Evolutionary conservation across 2,329 filamentous ascomycete species (phyloP), one percentile per base, ranked within the genome.

Genomic region (Phyllosticta capitalensis): DNA sequence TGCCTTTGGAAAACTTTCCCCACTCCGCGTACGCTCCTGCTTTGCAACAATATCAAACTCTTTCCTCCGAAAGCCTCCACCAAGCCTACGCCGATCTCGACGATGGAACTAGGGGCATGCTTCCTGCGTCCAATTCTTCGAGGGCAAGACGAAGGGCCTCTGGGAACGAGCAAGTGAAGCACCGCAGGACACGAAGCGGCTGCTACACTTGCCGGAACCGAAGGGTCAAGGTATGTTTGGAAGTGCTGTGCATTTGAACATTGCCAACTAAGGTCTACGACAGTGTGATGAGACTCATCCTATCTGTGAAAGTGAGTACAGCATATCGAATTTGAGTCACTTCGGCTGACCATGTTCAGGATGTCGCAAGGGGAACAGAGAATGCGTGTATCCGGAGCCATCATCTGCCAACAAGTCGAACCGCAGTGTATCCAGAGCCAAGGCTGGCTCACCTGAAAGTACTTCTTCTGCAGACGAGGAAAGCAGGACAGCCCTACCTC

Each of bases 271-370:
- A 56, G 19, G 30, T 19, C 24, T 33, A 17, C 33, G 60, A 55
- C 64, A 96, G 89, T 99, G 94, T 72, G 94, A 97, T 71, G 94
- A 99, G 74, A 83, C 79, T 21, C 89, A 86, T 66, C 94, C 94
- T 12, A 81, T 89, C 57, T 97, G 94, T 75, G 92, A 96, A 71
- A 75, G 82, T 83, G 72, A 69, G 81, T 78, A 22, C 55, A 9
- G 45, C 24, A 57, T 52, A 55, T 30, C 62, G 38, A 52, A 38
- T 57, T 53, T 52, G 54, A 33, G 38, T 50, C 22, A 52, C 22
- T 22, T 10, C 54, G 58, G 50, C 65, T 69, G 56, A 69, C 60
- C 52, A 57, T 60, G 51, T 28, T 24, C 65, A 83, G 91, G 92
- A 68, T 99, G 94, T 73, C 87, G 85, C 66, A 99, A 97, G 74